Base-by-base conservation (phyloP, 352 stramenopile genomes). In the Phytophthora pistaciae region DNA sequence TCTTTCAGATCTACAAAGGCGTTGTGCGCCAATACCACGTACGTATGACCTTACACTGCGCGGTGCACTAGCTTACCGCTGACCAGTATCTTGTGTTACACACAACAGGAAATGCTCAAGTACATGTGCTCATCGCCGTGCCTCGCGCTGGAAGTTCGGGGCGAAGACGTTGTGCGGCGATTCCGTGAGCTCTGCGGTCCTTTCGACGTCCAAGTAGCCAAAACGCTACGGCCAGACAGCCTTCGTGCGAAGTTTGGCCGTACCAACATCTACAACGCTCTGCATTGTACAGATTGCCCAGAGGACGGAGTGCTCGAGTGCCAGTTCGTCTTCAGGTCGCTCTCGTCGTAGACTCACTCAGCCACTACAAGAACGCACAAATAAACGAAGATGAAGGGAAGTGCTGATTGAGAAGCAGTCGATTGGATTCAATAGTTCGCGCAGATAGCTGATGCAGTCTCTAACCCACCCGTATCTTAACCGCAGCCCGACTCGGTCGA, bases 271-370 rank as follows among this genome's bases (percentile, higher is more conserved):
- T 77, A 90, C 55, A 98, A 98, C 74, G 95, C 86, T 18, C 81
- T 98, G 18, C 94, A 99, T 69, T 98, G 94, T 76, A 98, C 96
- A 0, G 96, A 98, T 73, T 86, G 96, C 48, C 75, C 82, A 3
- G 93, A 98, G 61, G 95, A 99, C 78, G 94, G 93, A 14, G 75
- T 91, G 33, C 79, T 97, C 14, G 96, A 99, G 72, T 90, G 89
- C 57, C 83, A 96, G 68, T 98, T 96, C 70, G 82, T 98, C 68
- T 98, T 98, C 57, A 70, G 68, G 18, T 66, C 78, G 20, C 66
- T 90, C 36, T 60, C 64, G 21, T 73, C 68, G 49, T 76, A 77
- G 48, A 20, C 11, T 50, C 18, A 27, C 21, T 36, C 31, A 46
- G 14, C 14, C 14, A 20, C 38, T 20, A 63, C 3, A 5, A 59